Evolutionary conservation across 2,329 filamentous ascomycete species (phyloP).

Genomic region (Fusarium redolens): DNA sequence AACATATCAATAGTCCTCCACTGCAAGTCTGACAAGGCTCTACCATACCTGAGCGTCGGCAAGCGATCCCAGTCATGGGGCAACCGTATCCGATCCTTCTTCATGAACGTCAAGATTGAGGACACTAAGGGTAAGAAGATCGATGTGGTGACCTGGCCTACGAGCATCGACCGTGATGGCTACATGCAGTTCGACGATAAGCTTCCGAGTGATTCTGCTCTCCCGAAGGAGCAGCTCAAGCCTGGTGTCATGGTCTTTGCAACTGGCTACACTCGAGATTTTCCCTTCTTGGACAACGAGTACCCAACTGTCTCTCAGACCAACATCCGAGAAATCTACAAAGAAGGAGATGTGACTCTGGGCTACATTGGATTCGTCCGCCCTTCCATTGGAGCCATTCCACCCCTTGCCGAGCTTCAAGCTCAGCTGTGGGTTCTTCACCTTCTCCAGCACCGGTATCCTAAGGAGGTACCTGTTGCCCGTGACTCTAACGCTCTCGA

Average conservation of each 20-base stretch:
- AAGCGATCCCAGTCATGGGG: conserved; percentile 49
- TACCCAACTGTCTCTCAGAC: conserved; percentile 60
- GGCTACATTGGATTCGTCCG: conserved; percentile 62
- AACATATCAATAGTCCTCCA: conserved; percentile 52
- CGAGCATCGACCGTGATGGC: conserved; percentile 51
- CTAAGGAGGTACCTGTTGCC: conserved; percentile 23
- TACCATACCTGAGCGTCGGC: conserved; percentile 56
- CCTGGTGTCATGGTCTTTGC: conserved; percentile 60
- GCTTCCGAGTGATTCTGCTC: conserved; percentile 42
- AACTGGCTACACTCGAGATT: conserved; percentile 59
- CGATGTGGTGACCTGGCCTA: conserved; percentile 58
- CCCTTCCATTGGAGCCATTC: conserved; percentile 59
- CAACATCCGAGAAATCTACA: conserved; percentile 66
- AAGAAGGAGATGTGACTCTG: conserved; percentile 50
- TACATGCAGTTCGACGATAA: conserved; percentile 51
- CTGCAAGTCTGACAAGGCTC: conserved; percentile 56
- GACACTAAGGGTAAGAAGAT: conserved; percentile 55
- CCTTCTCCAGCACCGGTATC: conserved; percentile 50
- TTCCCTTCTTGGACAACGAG: conserved; percentile 53
- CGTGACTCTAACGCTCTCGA: conserved; percentile 42
- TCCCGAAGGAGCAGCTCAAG: conserved; percentile 45
- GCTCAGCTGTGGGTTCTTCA: conserved; percentile 60
- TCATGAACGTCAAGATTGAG: conserved; percentile 55
- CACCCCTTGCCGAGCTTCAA: conserved; percentile 61
- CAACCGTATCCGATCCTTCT: conserved; percentile 50